Percentiles rank a stretch among this genome's conserved stretches.
phyloP scores from a whole-genome alignment of 2,329 filamentous ascomycete genomes.

The Thyridium curvatum region DNA sequence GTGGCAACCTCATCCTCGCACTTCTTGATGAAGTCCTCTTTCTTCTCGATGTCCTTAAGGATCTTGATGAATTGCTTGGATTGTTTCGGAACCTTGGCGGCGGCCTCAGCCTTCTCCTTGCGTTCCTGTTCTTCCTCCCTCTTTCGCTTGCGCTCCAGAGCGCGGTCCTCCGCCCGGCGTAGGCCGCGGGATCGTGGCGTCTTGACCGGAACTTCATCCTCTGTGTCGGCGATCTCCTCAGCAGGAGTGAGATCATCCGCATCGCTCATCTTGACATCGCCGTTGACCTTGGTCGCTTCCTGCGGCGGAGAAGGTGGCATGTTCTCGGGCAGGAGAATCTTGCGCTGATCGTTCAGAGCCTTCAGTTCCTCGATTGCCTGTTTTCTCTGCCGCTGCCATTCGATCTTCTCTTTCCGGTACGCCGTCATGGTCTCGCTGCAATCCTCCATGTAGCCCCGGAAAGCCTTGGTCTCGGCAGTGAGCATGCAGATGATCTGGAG shows the following conservation, averaged over 20 bases:
- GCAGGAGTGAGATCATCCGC: slow-evolving; percentile 56
- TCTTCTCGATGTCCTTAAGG: slow-evolving; percentile 81
- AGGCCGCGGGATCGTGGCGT: slow-evolving; percentile 47
- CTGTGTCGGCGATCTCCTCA: slow-evolving; percentile 57
- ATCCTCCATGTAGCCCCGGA: slow-evolving; percentile 84
- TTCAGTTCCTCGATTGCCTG: slow-evolving; percentile 65
- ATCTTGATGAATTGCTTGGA: slow-evolving; percentile 86
- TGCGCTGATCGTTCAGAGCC: slow-evolving; percentile 64
- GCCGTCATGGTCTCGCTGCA: slow-evolving; percentile 92
- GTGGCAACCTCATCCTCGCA: slow-evolving; percentile 81
- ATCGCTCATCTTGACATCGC: slow-evolving; percentile 56
- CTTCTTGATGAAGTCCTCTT: slow-evolving; percentile 71
- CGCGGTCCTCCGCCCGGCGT: slow-evolving; percentile 60
- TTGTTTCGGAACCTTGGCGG: slow-evolving; percentile 64
- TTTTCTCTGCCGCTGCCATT: slow-evolving; percentile 74
- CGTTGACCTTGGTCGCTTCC: slow-evolving; percentile 42
- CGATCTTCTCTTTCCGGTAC: slow-evolving; percentile 92
- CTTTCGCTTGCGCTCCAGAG: slow-evolving; percentile 71
- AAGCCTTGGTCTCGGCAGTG: slow-evolving; percentile 76
- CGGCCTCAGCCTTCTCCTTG: slow-evolving; percentile 60
- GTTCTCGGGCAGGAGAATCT: slow-evolving; percentile 67
- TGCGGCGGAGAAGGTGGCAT: slow-evolving; percentile 55
- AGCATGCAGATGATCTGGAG: slow-evolving; percentile 84
- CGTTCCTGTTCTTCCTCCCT: slow-evolving; percentile 61
- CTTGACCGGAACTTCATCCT: slow-evolving; percentile 49